These are phyloP conservation scores for Trametes meyenii DNA, from an alignment of 768 basidiomycete genomes.

Conservation along the genomic window DNA sequence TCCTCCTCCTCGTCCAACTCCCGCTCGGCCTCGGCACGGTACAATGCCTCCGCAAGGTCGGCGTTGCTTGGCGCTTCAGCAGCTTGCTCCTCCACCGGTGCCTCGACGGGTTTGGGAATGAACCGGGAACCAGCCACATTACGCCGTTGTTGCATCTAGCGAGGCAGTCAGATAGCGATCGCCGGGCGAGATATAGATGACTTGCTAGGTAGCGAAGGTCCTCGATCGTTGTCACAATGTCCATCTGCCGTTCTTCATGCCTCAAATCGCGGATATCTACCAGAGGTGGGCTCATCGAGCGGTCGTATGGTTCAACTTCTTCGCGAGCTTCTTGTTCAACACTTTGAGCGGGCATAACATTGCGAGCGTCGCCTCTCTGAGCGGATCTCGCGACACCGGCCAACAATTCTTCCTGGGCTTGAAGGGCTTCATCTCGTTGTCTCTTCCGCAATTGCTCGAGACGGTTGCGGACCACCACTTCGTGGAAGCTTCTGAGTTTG, in stretches of 20 bases:
- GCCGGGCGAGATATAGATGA: constrained; percentile 4
- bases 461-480: constrained; percentile 95
- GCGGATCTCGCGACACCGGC: constrained; percentile 74
- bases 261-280: constrained; percentile 71
- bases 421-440: constrained; percentile 94
- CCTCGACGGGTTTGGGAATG: constrained; percentile 74
- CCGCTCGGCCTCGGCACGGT: constrained; percentile 88
- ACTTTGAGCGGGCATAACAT: constrained; percentile 37
- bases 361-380: constrained; percentile 47
- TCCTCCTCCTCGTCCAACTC: constrained; percentile 97
- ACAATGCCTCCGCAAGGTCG: constrained; percentile 86
- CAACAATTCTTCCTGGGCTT: constrained; percentile 88
- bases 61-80: constrained; percentile 63
- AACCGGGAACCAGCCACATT: constrained; percentile 84
- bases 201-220: constrained; percentile 68
- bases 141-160: constrained; percentile 77
- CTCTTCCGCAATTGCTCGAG: constrained; percentile 94
- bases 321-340: constrained; percentile 48
- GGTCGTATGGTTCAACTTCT: constrained; percentile 78
- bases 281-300: constrained; percentile 83
- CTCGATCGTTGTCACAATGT: constrained; percentile 70
- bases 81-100: constrained; percentile 55
- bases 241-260: constrained; percentile 79
- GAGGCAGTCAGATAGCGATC: constrained; percentile 9
- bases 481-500: constrained; percentile 89